Conservation (phyloP, 768 basidiomycete genomes). For the Collybiopsis luxurians region DNA sequence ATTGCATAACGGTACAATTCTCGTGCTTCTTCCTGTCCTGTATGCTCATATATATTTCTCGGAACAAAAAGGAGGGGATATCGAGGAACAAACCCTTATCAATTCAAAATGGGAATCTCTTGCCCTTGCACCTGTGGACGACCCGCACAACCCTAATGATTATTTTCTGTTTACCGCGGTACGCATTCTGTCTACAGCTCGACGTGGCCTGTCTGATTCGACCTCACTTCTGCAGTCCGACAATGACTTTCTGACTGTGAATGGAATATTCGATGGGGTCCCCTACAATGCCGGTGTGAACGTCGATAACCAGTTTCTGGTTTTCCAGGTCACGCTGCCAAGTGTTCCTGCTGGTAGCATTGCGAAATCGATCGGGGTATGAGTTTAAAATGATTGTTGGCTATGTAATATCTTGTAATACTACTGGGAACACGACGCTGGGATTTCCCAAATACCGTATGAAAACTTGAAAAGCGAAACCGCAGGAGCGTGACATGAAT, state of each 20-base stretch:
- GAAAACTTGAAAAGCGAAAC: no score
- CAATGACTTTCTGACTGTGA: slow-evolving; percentile 58
- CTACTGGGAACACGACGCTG: no score
- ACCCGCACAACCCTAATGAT: slow-evolving; percentile 53
- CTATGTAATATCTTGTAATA: no score
- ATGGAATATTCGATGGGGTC: slow-evolving; percentile 49
- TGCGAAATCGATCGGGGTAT: slow-evolving; percentile 9
- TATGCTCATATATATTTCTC: no score
- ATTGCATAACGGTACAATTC: slow-evolving; percentile 62
- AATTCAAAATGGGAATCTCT: slow-evolving; percentile 69
- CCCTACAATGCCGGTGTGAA: slow-evolving; percentile 54
- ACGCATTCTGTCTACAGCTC: no score
- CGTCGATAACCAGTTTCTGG: slow-evolving; percentile 60
- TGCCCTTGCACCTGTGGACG: slow-evolving; percentile 52
- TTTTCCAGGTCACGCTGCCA: slow-evolving; percentile 59
- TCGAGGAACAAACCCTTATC: slow-evolving; percentile 49
- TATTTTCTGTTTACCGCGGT: slow-evolving; percentile 67
- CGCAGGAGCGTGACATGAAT: no score
- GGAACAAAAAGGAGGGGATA: no score
- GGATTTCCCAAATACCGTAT: no score
- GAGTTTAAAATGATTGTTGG: no score
- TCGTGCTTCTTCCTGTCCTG: no score
- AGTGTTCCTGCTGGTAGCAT: slow-evolving; percentile 18
- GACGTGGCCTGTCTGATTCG: no score
- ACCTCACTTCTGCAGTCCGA: no score